Base-by-base conservation (phyloP, 768 basidiomycete species). In the Rhizopogon rudus region DNA sequence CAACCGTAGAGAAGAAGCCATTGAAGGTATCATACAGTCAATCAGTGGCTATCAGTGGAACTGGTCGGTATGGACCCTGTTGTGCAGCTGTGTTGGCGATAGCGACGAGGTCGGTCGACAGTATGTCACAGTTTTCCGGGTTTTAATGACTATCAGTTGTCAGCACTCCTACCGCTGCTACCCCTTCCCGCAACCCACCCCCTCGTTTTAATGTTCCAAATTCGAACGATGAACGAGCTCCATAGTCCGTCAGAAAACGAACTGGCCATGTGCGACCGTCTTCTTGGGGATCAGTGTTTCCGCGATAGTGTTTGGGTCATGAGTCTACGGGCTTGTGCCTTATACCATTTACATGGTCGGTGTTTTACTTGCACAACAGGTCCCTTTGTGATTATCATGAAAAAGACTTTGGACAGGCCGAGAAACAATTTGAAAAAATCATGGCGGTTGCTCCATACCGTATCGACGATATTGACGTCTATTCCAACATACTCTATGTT, bases 401-500 rank as follows among this genome's bases (percentile, higher is more conserved):
- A 41, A 3, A 60, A 98, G 97, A 98, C 65, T 97, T 93, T 69
- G 83, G 85, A 52, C 83, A 85, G 54, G 93, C 97, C 3, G 90
- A 91, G 67, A 72, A 72, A 31, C 86, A 93, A 63, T 99, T 98
- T 67, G 88, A 93, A 62, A 80, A 81, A 60, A 89, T 98, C 35
- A 80, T 91, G 35, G 71, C 75, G 3, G 66, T 87, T 37, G 94
- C 98, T 67, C 96, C 95, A 8, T 86, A 85, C 70, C 83, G 94
- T 25, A 83, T 97, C 55, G 97, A 99, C 60, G 91, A 97, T 63
- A 88, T 98, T 54, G 97, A 98, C 64, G 84, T 97, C 39, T 94
- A 89, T 69, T 96, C 94, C 54, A 97, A 98, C 67, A 97, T 98
- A 65, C 79, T 98, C 41, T 98, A 98, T 70, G 94, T 98, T 3